Conservation (phyloP, 2,329 filamentous ascomycete species). For the Albifimbria verrucaria region DNA sequence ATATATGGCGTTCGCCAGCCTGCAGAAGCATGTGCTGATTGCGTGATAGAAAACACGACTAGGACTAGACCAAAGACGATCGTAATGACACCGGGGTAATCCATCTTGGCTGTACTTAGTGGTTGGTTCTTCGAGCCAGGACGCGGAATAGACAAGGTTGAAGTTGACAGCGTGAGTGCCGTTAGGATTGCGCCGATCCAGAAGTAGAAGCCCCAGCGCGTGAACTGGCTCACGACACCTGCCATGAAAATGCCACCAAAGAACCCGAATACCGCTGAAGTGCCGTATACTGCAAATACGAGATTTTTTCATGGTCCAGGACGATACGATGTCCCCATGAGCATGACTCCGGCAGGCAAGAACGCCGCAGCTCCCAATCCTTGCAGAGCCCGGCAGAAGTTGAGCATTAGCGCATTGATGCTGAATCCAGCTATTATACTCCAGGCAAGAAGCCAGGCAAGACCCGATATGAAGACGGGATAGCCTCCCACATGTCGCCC, state of each 20-base stretch:
- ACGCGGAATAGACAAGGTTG: constrained; percentile 46
- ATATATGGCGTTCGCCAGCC: constrained; percentile 67
- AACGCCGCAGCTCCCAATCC: constrained; percentile 72
- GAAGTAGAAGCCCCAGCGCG: constrained; percentile 68
- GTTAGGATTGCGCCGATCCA: constrained; percentile 55
- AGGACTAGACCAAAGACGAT: constrained; percentile 58
- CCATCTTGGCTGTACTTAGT: constrained; percentile 42
- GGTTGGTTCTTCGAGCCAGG: constrained; percentile 25
- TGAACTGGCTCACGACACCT: constrained; percentile 57
- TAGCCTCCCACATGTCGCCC: constrained; percentile 63
- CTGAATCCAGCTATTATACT: constrained; percentile 69
- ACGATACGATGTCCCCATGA: constrained; percentile 65
- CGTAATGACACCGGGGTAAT: constrained; percentile 54
- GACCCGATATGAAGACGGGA: constrained; percentile 55
- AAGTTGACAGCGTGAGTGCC: too few species aligned
- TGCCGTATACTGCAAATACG: constrained; percentile 57
- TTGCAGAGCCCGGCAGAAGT: constrained; percentile 70
- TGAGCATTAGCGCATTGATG: constrained; percentile 64
- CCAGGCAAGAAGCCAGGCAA: constrained; percentile 66
- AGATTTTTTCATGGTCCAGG: constrained; percentile 71
- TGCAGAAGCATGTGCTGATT: constrained; percentile 57
- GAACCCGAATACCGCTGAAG: constrained; percentile 55
- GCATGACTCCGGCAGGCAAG: constrained; percentile 66
- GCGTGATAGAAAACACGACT: constrained; percentile 65
- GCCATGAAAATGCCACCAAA: constrained; percentile 65